phyloP scores from a whole-genome alignment of 148 eudicot species.

The Amaranthus palmeri region DNA sequence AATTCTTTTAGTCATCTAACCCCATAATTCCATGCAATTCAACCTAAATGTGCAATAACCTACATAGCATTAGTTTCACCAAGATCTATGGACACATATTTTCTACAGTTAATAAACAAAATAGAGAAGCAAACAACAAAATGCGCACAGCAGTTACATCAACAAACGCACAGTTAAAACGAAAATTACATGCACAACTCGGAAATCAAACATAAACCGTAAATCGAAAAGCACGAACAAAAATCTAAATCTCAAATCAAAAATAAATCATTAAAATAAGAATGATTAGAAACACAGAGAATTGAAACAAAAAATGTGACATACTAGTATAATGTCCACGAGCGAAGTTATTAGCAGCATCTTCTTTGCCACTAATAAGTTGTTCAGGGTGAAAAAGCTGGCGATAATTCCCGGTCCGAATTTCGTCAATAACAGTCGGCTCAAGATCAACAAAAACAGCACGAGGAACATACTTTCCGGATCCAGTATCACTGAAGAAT shows the following conservation, averaged over 20 bases:
- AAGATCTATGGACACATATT: no score
- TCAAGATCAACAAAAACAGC: conserved; percentile 22
- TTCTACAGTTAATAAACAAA: not conserved
- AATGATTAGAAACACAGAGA: no score
- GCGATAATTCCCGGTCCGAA: conserved; percentile 20
- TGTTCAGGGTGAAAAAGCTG: conserved; percentile 28
- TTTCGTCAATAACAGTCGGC: conserved; percentile 24
- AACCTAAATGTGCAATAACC: no score
- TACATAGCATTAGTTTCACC: no score
- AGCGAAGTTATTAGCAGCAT: conserved; percentile 27
- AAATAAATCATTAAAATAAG: not conserved
- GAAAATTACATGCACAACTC: no score
- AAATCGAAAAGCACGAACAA: not conserved
- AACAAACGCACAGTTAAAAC: no score
- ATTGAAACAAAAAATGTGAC: no score
- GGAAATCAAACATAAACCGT: not conserved
- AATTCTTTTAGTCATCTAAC: no score
- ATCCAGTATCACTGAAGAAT: conserved; percentile 24
- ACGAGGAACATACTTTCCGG: conserved; percentile 19
- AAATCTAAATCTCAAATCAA: not conserved
- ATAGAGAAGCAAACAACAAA: not conserved
- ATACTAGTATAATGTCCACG: conserved; percentile 25
- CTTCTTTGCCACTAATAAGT: conserved; percentile 25
- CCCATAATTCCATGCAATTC: no score
- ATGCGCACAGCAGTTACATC: no score